A percentile compares a stretch with the other conserved stretches of the same genome.
Conservation (phyloP, 768 basidiomycete genomes). For the Cystobasidium onofrii region DNA sequence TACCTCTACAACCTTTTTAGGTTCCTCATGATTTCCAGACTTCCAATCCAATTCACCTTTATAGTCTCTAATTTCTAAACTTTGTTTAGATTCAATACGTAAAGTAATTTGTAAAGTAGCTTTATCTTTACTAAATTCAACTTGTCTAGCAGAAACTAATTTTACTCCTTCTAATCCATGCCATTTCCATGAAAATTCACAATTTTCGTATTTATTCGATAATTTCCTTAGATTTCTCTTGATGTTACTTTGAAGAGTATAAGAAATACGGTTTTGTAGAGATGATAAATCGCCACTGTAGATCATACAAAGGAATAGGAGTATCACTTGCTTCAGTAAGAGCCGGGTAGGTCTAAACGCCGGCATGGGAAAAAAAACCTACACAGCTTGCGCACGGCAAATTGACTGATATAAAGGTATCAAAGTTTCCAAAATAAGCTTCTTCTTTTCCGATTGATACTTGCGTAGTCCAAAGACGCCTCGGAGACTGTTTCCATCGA, state of each 20-base stretch:
- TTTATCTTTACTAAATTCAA: not conserved
- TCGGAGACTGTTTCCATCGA: not conserved
- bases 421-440: not conserved
- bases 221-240: not conserved
- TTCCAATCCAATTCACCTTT: not conserved
- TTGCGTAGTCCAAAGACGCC: not conserved
- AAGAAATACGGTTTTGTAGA: not conserved
- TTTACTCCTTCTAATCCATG: not conserved
- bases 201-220: not conserved
- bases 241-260: not conserved
- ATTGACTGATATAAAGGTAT: slow-evolving; percentile 8
- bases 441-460: not conserved
- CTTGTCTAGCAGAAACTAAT: slow-evolving; percentile 1
- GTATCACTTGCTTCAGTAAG: not conserved
- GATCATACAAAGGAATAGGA: not conserved
- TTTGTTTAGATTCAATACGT: slow-evolving; percentile 11
- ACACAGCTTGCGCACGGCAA: slow-evolving; percentile 6
- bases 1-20: slow-evolving; percentile 8
- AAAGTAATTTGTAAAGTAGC: slow-evolving; percentile 4
- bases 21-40: slow-evolving; percentile 11
- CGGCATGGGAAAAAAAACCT: not conserved
- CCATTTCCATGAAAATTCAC: not conserved
- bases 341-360: too few species aligned
- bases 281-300: not conserved
- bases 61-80: slow-evolving; percentile 1